phyloP scores from a whole-genome alignment of 768 basidiomycete genomes.

The Lanmaoa rubissima region DNA sequence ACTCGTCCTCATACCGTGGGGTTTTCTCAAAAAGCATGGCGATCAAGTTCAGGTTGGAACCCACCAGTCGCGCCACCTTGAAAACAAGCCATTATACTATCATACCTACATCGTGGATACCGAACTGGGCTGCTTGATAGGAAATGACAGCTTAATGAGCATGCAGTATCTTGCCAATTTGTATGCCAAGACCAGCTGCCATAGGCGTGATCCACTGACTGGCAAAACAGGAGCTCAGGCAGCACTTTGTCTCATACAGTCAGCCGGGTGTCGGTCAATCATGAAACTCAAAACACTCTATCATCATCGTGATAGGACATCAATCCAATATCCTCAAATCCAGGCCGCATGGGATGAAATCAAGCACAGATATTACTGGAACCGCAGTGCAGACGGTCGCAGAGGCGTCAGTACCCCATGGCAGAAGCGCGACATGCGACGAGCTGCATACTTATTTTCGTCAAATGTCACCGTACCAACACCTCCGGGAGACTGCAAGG shows the following conservation, averaged over 20 bases:
- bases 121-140: slow-evolving; percentile 14
- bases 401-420: no score
- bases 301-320: no score
- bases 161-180: slow-evolving; percentile 37
- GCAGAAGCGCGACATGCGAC: neutral
- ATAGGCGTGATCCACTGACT: slow-evolving; percentile 42
- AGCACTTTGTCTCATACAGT: slow-evolving; percentile 33
- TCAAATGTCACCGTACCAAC: neutral
- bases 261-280: slow-evolving; percentile 33
- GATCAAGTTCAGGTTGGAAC: neutral
- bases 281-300: slow-evolving; percentile 24
- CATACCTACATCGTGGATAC: neutral
- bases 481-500: neutral
- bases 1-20: neutral
- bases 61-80: no score
- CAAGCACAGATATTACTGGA: neutral
- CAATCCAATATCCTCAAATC: neutral
- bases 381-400: neutral
- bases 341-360: neutral
- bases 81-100: neutral
- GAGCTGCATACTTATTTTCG: neutral
- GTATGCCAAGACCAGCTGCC: slow-evolving; percentile 41
- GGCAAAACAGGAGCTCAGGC: slow-evolving; percentile 40
- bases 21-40: no score
- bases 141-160: slow-evolving; percentile 19